Conservation (phyloP, 1,284 basidiomycete genomes). For the Boletus austroedulis region DNA sequence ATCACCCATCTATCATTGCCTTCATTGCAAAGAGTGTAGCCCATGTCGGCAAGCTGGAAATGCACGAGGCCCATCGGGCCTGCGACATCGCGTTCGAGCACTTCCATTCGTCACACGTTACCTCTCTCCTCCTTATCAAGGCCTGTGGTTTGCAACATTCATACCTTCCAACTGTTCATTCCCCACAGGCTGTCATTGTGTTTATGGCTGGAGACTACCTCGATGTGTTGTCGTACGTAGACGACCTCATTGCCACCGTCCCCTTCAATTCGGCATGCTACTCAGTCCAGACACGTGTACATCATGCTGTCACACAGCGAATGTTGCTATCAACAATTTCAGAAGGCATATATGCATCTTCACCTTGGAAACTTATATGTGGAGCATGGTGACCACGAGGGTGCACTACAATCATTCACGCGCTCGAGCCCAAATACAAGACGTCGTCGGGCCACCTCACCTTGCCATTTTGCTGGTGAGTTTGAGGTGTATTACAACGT, state of each 20-base stretch:
- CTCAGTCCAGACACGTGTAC: not conserved
- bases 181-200: not conserved
- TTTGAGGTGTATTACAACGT: not conserved
- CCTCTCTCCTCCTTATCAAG: not conserved
- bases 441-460: not conserved
- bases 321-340: not conserved
- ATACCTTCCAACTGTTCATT: not conserved
- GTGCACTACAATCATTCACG: not conserved
- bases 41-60: too few species aligned
- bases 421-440: not conserved
- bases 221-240: not conserved
- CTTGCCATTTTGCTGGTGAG: not conserved
- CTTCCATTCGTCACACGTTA: not conserved
- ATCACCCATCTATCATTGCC: not conserved
- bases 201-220: not conserved
- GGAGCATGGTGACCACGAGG: not conserved
- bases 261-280: not conserved
- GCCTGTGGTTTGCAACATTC: too few species aligned
- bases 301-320: too few species aligned
- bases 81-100: not conserved
- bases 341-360: not conserved
- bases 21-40: not conserved
- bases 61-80: not conserved
- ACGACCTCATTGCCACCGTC: not conserved
- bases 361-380: not conserved